Conservation (phyloP, 2,329 filamentous ascomycete species). For the Xylaria sp. region DNA sequence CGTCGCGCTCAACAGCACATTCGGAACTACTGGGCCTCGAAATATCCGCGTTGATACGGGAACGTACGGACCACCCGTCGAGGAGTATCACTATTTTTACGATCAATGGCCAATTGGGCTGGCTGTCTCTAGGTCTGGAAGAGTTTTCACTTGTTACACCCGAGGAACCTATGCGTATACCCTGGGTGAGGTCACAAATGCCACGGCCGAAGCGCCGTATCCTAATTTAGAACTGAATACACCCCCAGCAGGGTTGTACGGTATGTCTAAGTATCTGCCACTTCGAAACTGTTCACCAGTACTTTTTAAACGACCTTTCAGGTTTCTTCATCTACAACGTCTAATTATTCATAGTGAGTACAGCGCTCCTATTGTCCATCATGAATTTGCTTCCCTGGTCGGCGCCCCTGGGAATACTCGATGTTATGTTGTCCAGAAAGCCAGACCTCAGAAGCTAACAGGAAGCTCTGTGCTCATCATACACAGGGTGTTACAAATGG, state of each 20-base stretch:
- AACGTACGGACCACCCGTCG: slow-evolving; percentile 49
- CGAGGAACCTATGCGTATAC: slow-evolving; percentile 50
- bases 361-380: too few species aligned
- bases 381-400: too few species aligned
- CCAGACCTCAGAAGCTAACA: too few species aligned
- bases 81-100: slow-evolving; percentile 53
- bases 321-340: too few species aligned
- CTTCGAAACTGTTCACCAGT: too few species aligned
- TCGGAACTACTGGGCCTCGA: slow-evolving; percentile 13
- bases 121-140: slow-evolving; percentile 45
- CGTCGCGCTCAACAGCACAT: slow-evolving; percentile 14
- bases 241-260: slow-evolving; percentile 29
- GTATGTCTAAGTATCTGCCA: too few species aligned
- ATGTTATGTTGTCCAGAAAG: too few species aligned
- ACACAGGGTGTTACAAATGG: slow-evolving; percentile 43
- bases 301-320: too few species aligned
- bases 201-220: slow-evolving; percentile 50
- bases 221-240: slow-evolving; percentile 45
- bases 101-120: slow-evolving; percentile 51
- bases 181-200: slow-evolving; percentile 49
- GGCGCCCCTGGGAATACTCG: too few species aligned
- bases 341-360: too few species aligned
- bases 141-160: slow-evolving; percentile 49
- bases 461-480: too few species aligned
- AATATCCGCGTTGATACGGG: slow-evolving; percentile 48